A percentile compares a stretch with the other conserved stretches of the same genome.
Evolutionary conservation across 2,329 filamentous ascomycete genomes (phyloP).

Genomic region (Fusarium scirpi): DNA sequence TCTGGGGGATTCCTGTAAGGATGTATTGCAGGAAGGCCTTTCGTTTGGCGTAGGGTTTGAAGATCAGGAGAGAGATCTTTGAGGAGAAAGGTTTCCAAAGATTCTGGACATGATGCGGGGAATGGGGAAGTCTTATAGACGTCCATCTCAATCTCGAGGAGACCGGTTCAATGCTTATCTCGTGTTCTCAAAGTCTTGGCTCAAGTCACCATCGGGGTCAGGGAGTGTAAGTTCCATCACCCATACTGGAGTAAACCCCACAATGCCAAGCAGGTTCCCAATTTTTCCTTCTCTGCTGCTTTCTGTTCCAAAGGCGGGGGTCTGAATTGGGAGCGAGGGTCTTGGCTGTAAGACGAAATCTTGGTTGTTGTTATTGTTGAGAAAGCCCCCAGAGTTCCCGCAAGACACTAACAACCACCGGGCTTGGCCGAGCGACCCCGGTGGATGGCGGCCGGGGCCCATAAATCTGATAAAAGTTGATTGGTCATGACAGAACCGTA

Average conservation of each 20-base stretch:
- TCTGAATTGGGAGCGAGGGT: conserved; percentile 35
- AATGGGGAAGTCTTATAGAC: conserved; percentile 45
- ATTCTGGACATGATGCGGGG: conserved; percentile 32
- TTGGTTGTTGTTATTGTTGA: conserved; percentile 43
- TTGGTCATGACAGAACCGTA: too few species aligned
- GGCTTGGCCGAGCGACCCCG: conserved; percentile 29
- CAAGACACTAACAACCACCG: conserved; percentile 29
- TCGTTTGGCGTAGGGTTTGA: conserved; percentile 34
- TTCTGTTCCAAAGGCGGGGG: conserved; percentile 43
- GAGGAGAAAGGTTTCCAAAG: conserved; percentile 16
- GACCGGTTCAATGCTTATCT: conserved; percentile 34
- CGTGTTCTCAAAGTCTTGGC: conserved; percentile 24
- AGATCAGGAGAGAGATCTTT: conserved; percentile 37
- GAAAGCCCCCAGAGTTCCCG: too few species aligned
- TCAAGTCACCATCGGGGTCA: conserved; percentile 35
- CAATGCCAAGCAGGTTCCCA: conserved; percentile 43
- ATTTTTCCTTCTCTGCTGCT: conserved; percentile 44
- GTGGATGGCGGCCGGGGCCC: too few species aligned
- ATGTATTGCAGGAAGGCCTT: conserved; percentile 38
- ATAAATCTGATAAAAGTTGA: too few species aligned
- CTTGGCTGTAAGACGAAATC: conserved; percentile 43
- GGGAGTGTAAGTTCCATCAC: conserved; percentile 21
- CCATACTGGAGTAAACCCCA: conserved; percentile 33
- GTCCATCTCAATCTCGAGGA: conserved; percentile 17
- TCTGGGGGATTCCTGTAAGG: conserved; percentile 39